phyloP scores from a whole-genome alignment of 2,329 filamentous ascomycete species.

The Cryphonectria naterciae region DNA sequence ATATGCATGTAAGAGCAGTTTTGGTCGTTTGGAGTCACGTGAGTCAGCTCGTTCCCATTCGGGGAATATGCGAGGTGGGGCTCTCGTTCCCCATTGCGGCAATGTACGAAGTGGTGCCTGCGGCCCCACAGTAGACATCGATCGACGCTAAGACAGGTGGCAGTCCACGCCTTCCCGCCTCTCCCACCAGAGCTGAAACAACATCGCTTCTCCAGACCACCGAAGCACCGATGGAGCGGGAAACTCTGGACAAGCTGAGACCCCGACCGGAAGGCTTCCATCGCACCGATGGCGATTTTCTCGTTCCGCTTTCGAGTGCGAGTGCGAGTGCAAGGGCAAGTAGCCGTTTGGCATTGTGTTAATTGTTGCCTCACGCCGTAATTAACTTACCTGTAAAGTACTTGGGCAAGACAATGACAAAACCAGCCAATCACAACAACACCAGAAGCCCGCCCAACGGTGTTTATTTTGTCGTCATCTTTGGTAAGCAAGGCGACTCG shows the following conservation, averaged over 20 bases:
- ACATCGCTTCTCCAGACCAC: background rate
- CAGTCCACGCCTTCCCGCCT: background rate
- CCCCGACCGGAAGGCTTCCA: background rate
- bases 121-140: background rate
- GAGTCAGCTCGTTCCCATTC: background rate
- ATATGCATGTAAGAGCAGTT: background rate
- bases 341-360: background rate
- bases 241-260: background rate
- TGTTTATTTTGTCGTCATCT: background rate
- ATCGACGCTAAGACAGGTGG: background rate
- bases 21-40: background rate
- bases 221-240: background rate
- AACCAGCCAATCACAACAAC: background rate
- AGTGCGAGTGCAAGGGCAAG: background rate
- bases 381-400: background rate
- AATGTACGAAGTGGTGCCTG: background rate
- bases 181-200: background rate
- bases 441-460: background rate
- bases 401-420: background rate
- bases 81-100: background rate
- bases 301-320: background rate
- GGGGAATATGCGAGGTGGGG: background rate
- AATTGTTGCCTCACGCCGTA: background rate
- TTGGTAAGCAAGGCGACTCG: background rate
- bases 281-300: background rate